Percentiles rank a stretch among this genome's conserved stretches.
Evolutionary conservation across 176 grass and related monocot genomes (phyloP).

Genomic region (Poa pratensis): DNA sequence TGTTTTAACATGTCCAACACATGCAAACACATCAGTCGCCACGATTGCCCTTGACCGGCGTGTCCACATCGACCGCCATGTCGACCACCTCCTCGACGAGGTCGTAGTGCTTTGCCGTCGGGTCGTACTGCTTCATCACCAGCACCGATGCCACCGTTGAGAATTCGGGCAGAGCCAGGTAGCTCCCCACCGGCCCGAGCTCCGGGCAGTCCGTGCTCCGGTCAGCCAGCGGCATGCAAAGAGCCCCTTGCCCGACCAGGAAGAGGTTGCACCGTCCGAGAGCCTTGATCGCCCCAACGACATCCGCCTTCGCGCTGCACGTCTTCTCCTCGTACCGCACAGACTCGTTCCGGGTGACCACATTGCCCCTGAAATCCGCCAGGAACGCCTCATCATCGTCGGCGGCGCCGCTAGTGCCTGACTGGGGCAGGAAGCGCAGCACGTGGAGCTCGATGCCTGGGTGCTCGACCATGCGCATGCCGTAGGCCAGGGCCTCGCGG

Average conservation of each 20-base stretch:
- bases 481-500: conserved; percentile 71
- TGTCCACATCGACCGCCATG: conserved; percentile 40
- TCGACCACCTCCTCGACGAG: conserved; percentile 50
- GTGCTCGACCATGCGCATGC: conserved; percentile 64
- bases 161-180: conserved; percentile 57
- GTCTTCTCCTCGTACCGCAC: conserved; percentile 48
- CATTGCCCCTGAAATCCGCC: conserved; percentile 30
- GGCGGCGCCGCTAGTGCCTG: not conserved
- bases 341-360: conserved; percentile 38
- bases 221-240: conserved; percentile 32
- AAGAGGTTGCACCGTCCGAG: conserved; percentile 46
- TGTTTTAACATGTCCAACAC: not conserved
- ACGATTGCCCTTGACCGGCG: conserved; percentile 16
- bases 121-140: conserved; percentile 66
- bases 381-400: conserved; percentile 37
- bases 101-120: conserved; percentile 39
- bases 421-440: conserved; percentile 25
- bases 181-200: conserved; percentile 59
- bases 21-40: not conserved
- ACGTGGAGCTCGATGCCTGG: conserved; percentile 54
- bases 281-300: conserved; percentile 37
- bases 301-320: not conserved
- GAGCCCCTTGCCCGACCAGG: conserved; percentile 51
- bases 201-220: conserved; percentile 57
- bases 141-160: conserved; percentile 53